A percentile compares a stretch with the other conserved stretches of the same genome.
Conservation (phyloP, 2,329 filamentous ascomycete species). For the Ophiostoma perfectum region DNA sequence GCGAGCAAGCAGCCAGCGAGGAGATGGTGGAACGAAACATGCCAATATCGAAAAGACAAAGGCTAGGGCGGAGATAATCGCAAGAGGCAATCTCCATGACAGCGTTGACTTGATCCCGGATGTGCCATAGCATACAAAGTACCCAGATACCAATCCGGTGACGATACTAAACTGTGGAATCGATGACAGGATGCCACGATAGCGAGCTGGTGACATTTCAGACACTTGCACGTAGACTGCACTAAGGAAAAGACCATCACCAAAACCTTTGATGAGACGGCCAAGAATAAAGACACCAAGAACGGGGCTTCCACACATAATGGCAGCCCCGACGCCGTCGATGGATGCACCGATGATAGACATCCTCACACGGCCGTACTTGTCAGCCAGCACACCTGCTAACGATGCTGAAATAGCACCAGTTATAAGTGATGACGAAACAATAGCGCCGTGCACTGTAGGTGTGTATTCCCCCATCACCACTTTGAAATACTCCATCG, state of each 20-base stretch:
- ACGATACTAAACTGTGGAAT: constrained; percentile 1
- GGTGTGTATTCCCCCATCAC: constrained; percentile 1
- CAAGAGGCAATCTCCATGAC: constrained; percentile 8
- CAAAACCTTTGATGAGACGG: constrained; percentile 8
- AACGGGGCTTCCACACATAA: neutral
- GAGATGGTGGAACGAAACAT: constrained; percentile 2
- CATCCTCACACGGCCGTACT: constrained; percentile 9
- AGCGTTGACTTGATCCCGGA: neutral
- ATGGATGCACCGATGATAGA: constrained; percentile 4
- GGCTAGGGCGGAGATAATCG: neutral
- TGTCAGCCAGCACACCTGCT: constrained; percentile 9
- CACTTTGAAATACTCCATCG: neutral
- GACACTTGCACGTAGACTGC: constrained; percentile 13
- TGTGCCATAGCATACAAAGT: constrained; percentile 14
- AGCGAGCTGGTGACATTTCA: constrained; percentile 10
- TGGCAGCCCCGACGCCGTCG: constrained; percentile 2
- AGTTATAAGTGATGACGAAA: constrained; percentile 7
- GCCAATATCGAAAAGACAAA: neutral
- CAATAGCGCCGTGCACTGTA: constrained; percentile 9
- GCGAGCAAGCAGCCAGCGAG: constrained; percentile 9
- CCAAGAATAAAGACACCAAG: constrained; percentile 11
- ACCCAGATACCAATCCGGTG: neutral
- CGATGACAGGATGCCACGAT: constrained; percentile 5
- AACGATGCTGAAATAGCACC: constrained; percentile 10
- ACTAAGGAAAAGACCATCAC: constrained; percentile 7